Evolutionary conservation across 345 rosid species (phyloP).

Genomic region (Erodium maritimum): DNA sequence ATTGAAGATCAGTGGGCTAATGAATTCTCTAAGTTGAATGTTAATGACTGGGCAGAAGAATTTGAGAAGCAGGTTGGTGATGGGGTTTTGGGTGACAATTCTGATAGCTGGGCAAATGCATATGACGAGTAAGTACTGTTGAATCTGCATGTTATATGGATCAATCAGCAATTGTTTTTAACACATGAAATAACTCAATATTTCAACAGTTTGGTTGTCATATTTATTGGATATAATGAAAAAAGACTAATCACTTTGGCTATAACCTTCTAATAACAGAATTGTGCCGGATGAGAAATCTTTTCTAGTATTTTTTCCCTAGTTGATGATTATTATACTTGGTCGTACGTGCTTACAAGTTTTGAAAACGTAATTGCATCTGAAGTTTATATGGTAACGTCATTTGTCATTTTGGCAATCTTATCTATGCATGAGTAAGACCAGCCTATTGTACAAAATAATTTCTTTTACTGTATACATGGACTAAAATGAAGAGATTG

Average conservation of each 20-base stretch:
- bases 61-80: slow-evolving; percentile 62
- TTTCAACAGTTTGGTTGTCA: too few relatives aligned
- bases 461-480: not conserved
- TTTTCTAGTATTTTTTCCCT: not conserved
- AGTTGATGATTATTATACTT: not conserved
- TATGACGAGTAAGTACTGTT: slow-evolving; percentile 78
- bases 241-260: not conserved
- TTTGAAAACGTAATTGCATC: too few relatives aligned
- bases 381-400: not conserved
- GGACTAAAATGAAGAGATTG: not conserved
- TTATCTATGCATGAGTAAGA: not conserved
- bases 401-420: not conserved
- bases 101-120: slow-evolving; percentile 82
- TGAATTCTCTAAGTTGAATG: slow-evolving; percentile 89
- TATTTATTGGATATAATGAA: not conserved
- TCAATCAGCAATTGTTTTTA: not conserved
- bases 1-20: slow-evolving; percentile 82
- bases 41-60: slow-evolving; percentile 91
- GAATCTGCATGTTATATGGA: slow-evolving; percentile 3
- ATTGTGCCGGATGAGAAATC: not conserved
- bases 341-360: too few relatives aligned
- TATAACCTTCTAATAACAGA: not conserved
- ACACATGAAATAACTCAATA: too few relatives aligned
- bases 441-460: not conserved
- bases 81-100: slow-evolving; percentile 49